A percentile compares a stretch with the other conserved stretches of the same genome.
Evolutionary conservation across 306 rosid genomes (phyloP).

Genomic region (Medicago lupulina): DNA sequence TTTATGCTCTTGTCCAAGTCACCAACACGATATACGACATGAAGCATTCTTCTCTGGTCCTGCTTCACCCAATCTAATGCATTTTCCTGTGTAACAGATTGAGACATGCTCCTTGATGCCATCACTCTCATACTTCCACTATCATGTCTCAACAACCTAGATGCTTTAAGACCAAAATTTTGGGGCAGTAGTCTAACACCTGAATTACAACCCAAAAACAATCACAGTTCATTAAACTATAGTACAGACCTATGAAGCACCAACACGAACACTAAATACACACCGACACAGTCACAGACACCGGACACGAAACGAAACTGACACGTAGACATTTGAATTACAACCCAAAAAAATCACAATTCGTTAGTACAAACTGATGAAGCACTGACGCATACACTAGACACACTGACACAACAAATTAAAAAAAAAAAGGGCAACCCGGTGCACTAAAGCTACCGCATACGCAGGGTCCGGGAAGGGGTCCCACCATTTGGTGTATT

Average conservation of each 20-base stretch:
- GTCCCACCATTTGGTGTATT: too few species aligned
- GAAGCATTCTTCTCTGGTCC: slow-evolving; percentile 78
- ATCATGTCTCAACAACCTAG: slow-evolving; percentile 60
- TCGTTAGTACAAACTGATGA: not conserved
- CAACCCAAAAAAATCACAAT: slow-evolving; percentile 44
- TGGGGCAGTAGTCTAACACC: slow-evolving; percentile 56
- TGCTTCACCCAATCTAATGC: slow-evolving; percentile 77
- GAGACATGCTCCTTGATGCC: slow-evolving; percentile 55
- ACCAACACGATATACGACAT: slow-evolving; percentile 88
- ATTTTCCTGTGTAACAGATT: slow-evolving; percentile 65
- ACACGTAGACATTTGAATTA: slow-evolving; percentile 48
- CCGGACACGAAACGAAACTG: too few species aligned
- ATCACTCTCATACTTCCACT: slow-evolving; percentile 45
- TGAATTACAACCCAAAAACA: slow-evolving; percentile 49
- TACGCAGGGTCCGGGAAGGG: too few species aligned
- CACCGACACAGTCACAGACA: not conserved
- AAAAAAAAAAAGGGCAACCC: too few species aligned
- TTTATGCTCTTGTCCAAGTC: slow-evolving; percentile 87
- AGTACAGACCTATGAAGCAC: not conserved
- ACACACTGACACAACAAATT: not conserved
- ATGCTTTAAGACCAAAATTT: slow-evolving; percentile 59
- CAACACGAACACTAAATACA: not conserved
- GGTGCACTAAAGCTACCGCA: too few species aligned
- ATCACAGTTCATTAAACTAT: slow-evolving; percentile 32
- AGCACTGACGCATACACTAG: not conserved